These are phyloP conservation scores for Phytophthora syringae DNA, from an alignment of 352 stramenopile species.

Conservation along the genomic window DNA sequence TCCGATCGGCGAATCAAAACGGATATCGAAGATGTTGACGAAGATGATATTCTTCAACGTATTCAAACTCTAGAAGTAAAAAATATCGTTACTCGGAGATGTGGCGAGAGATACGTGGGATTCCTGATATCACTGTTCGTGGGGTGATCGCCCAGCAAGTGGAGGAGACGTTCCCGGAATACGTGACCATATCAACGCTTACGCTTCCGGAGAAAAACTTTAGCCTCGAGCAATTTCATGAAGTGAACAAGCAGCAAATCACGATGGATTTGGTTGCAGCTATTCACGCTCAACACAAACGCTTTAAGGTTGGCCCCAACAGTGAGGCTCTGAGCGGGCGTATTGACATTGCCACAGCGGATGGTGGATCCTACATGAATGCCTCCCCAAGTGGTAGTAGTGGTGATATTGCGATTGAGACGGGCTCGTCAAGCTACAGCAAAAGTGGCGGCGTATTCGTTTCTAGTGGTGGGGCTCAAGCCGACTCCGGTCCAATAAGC, in stretches of 20 bases:
- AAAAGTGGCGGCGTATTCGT: conserved; percentile 42
- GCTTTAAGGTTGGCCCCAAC: conserved; percentile 69
- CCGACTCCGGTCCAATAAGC: conserved; percentile 34
- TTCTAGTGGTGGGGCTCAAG: conserved; percentile 34
- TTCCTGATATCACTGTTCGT: conserved; percentile 78
- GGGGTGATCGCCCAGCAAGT: conserved; percentile 96
- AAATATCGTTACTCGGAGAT: conserved; percentile 92
- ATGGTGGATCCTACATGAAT: conserved; percentile 47
- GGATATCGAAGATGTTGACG: conserved; percentile 89
- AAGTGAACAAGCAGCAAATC: conserved; percentile 95
- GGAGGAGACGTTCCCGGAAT: conserved; percentile 91
- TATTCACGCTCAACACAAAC: conserved; percentile 85
- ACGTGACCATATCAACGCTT: conserved; percentile 90
- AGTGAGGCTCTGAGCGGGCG: conserved; percentile 44
- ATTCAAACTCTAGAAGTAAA: conserved; percentile 90
- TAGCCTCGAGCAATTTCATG: conserved; percentile 90
- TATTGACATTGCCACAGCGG: conserved; percentile 56
- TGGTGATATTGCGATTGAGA: conserved; percentile 44
- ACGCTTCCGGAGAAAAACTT: conserved; percentile 89
- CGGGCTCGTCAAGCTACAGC: conserved; percentile 39
- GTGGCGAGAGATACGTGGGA: conserved; percentile 88
- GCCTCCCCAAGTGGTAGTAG: conserved; percentile 38
- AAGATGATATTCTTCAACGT: conserved; percentile 89
- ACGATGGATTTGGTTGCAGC: conserved; percentile 91
- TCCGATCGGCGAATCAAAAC: conserved; percentile 95